A percentile compares a stretch with the other conserved stretches of the same genome.
These are phyloP conservation scores for Phialophora tarda DNA, from an alignment of 2,329 filamentous ascomycete species.

Conservation along the genomic window DNA sequence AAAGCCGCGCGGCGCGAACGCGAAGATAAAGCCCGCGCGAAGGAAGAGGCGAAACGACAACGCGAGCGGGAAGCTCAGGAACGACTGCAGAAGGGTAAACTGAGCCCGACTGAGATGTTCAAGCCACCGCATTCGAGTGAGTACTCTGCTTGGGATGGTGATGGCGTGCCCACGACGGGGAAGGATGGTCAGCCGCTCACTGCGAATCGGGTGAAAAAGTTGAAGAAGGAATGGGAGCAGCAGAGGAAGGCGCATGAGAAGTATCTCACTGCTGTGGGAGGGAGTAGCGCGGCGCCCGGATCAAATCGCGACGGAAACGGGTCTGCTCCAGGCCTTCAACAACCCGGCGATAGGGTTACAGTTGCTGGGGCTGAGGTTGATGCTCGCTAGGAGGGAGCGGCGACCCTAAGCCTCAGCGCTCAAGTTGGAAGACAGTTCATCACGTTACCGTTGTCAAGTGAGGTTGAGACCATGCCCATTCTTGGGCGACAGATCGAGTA, in stretches of 20 bases:
- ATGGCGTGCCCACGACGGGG: conserved; percentile 79
- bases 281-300: neutral
- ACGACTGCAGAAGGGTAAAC: conserved; percentile 60
- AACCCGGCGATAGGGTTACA: neutral
- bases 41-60: conserved; percentile 63
- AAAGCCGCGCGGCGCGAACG: conserved; percentile 61
- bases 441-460: conserved; percentile 1
- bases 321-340: conserved; percentile 4
- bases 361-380: neutral
- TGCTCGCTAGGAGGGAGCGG: neutral
- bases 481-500: conserved; percentile 8
- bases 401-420: neutral
- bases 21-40: conserved; percentile 56
- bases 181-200: conserved; percentile 78
- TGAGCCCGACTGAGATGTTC: conserved; percentile 66
- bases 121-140: conserved; percentile 56
- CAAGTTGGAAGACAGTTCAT: neutral
- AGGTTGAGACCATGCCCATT: conserved; percentile 1
- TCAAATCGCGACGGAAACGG: neutral
- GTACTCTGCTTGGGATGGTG: conserved; percentile 79
- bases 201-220: conserved; percentile 79
- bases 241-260: conserved; percentile 86
- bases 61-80: conserved; percentile 59
- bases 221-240: conserved; percentile 86
- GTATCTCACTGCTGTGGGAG: conserved; percentile 47